Percentiles rank a stretch among this genome's conserved stretches.
Conservation (phyloP, 2,329 filamentous ascomycete species). For the Hypoxylon sp. region DNA sequence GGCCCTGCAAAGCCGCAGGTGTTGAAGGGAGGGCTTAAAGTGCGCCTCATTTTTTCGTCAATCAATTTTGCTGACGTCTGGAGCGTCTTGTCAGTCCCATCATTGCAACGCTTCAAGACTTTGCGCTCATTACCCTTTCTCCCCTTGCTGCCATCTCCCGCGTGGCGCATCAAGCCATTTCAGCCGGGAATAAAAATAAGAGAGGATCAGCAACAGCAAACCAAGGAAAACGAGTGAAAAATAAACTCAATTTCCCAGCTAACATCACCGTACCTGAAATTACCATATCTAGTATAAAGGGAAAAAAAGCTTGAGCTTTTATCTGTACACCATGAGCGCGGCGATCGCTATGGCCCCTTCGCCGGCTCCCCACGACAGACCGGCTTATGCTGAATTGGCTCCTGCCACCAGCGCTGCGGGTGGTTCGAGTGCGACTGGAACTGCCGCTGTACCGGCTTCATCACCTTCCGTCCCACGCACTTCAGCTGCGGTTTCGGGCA, state of each 20-base stretch:
- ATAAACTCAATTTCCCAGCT: conserved; percentile 36
- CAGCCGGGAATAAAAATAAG: conserved; percentile 51
- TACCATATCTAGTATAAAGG: conserved; percentile 38
- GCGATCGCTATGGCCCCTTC: conserved; percentile 78
- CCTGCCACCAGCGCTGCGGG: conserved; percentile 57
- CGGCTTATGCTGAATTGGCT: conserved; percentile 68
- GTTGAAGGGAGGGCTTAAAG: conserved; percentile 38
- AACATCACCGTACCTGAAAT: conserved; percentile 44
- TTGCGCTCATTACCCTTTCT: conserved; percentile 41
- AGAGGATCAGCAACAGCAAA: conserved; percentile 47
- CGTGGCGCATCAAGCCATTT: conserved; percentile 49
- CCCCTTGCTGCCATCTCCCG: conserved; percentile 46
- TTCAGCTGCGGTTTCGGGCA: conserved; percentile 56
- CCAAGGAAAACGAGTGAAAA: conserved; percentile 33
- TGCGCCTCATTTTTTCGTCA: conserved; percentile 44
- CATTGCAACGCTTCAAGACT: conserved; percentile 45
- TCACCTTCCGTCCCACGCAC: conserved; percentile 65
- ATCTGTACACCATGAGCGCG: conserved; percentile 71
- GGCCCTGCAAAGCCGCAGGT: conserved; percentile 34
- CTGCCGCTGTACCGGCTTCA: conserved; percentile 53
- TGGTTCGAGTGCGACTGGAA: conserved; percentile 53
- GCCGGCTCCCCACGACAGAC: conserved; percentile 76
- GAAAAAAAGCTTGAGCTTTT: conserved; percentile 46
- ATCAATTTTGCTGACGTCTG: conserved; percentile 43
- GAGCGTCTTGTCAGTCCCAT: conserved; percentile 45